These are phyloP conservation scores for Fragilaria crotonensis DNA, from an alignment of 108 stramenopile species.

Conservation along the genomic window DNA sequence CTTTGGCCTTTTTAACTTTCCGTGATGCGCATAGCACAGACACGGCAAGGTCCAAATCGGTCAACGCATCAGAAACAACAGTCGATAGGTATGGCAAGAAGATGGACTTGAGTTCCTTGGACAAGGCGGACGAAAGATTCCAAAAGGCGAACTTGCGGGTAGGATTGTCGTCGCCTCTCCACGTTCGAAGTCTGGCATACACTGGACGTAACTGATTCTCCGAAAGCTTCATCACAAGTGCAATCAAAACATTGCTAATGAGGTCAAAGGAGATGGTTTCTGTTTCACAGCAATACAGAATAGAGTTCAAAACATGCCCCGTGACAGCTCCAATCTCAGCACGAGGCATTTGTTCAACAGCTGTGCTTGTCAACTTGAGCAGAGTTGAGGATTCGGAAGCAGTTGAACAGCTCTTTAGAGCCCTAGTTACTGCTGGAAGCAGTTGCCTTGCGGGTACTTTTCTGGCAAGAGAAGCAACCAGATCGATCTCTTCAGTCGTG, in stretches of 20 bases:
- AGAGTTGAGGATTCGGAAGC: slow-evolving; percentile 34
- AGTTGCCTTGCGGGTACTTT: slow-evolving; percentile 51
- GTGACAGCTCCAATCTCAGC: slow-evolving; percentile 46
- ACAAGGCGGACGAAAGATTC: slow-evolving; percentile 58
- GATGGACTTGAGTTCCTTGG: slow-evolving; percentile 53
- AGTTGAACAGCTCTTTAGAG: slow-evolving; percentile 13
- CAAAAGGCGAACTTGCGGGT: slow-evolving; percentile 57
- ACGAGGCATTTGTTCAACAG: slow-evolving; percentile 38
- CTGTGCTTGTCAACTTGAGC: slow-evolving; percentile 34
- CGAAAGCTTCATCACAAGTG: slow-evolving; percentile 77
- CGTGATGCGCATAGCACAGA: slow-evolving; percentile 21
- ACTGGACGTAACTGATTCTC: slow-evolving; percentile 79
- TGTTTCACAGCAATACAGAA: no score
- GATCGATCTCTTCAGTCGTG: no score
- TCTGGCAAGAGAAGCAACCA: slow-evolving; percentile 42
- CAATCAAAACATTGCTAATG: slow-evolving; percentile 47
- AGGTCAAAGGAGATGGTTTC: no score
- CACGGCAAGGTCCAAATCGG: slow-evolving; percentile 57
- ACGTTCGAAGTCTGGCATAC: slow-evolving; percentile 59
- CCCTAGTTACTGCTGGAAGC: slow-evolving; percentile 44
- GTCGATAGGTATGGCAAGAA: slow-evolving; percentile 75
- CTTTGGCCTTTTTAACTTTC: background rate
- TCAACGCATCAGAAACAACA: slow-evolving; percentile 56
- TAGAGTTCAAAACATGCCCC: no score
- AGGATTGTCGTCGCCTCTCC: slow-evolving; percentile 44